Evolutionary conservation across 23 red algal species (phyloP), one percentile per base, ranked within the genome.

Genomic region (Gracilariopsis chorda): DNA sequence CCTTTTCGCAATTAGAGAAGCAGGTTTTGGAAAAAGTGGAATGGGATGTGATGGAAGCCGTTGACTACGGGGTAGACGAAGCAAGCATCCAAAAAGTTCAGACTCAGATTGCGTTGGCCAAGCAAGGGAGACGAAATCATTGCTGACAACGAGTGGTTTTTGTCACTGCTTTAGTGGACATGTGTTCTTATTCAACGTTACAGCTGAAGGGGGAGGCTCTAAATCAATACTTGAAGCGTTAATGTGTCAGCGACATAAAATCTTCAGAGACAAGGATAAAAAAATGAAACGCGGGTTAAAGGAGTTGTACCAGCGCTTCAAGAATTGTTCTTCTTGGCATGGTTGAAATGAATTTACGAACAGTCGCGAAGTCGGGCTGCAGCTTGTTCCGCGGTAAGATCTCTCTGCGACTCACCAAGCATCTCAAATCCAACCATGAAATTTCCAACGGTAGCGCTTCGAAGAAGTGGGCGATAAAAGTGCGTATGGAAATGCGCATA

Each of bases 341-440:
- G n/a, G 79, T 58, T 94, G 35, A 77, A 94, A 42, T 94, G 91
- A 48, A 86, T 64, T 63, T 95, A 85, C 13, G 87, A 77, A 46
- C 77, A 89, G 8, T 69, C 58, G 10, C 69, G 56, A 4, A 95
- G 55, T 23, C 93, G 70, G 37, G 16, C 86, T 19, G 93, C 93
- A 36, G 93, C 93, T 72, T 95, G 93, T 35, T 95, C 93, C 30
- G 93, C 87, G 17, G 93, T 95, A 51, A 95, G 79, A 32, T 95
- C 93, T 43, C 93, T 78, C 82, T 95, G 93, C 1, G 87, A 59
- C 47, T 95, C 93, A 32, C 74, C 87, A 32, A 95, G 88, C 93
- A 95, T 69, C 44, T 95, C 93, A 69, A 95, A 95, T 21, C 93
- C 93, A 56, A 95, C 93, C 93, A 95, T 95, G 48, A 95, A 95